Base-by-base conservation (phyloP, 176 grass and related monocot genomes). In the Otatea glauca region DNA sequence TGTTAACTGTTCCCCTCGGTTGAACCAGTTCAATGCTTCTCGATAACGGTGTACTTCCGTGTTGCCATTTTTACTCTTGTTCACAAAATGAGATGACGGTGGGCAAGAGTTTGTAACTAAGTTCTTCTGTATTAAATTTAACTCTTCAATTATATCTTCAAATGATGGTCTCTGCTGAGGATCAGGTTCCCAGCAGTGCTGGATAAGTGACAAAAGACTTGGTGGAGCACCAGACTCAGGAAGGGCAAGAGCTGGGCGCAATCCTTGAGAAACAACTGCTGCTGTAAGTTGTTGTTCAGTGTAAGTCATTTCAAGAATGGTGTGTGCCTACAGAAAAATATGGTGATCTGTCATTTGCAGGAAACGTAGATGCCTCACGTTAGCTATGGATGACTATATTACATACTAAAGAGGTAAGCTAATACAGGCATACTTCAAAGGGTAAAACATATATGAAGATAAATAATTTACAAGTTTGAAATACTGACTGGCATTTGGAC, bases 241-340 rank as follows among this genome's bases (percentile, higher is more conserved):
- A 80, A 88, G 74, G 74, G 86, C 88, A 47, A 95, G 86, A 86
- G 83, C 88, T 75, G 96, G 93, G 13, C 93, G 83, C 73, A 98
- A 76, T 82, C 87, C 91, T 84, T 91, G 89, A 53, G 93, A 95
- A 77, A 98, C 95, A 68, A 98, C 75, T 80, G 89, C 90, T 72
- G 96, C 70, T 85, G 83, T 94, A 74, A 95, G 87, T 86, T 95
- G 93, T 83, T 98, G 96, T 86, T 98, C 96, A 0, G 93, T 98
- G 65, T 94, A 98, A 54, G 89, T 95, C 96, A 98, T 98, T 89
- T 98, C 96, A 89, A 98, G 93, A 82, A 95, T 70, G 6, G 96
- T 98, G 86, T 98, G 96, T 72, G 96, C 96, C 93, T 98, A 85
- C 44, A 81, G 44, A 88, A 93, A 85, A 49, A 83, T 73, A 50